phyloP scores from a whole-genome alignment of 2,329 filamentous ascomycete species.

The Bipolaris zeicola region DNA sequence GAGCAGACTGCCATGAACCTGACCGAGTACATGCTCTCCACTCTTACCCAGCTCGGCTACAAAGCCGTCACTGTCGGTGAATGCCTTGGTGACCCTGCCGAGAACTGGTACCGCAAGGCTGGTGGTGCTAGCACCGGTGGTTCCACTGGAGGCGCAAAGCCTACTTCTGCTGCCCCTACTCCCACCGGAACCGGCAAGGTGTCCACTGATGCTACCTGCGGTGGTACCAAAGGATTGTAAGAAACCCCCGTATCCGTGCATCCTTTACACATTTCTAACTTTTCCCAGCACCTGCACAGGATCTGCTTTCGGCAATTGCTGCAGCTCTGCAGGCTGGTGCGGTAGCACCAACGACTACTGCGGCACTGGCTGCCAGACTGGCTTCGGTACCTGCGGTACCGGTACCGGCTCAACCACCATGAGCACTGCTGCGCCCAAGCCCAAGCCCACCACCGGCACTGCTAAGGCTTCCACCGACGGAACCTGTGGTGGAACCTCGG shows the following conservation, averaged over 20 bases:
- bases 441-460: constrained; percentile 7
- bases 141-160: not conserved
- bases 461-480: constrained; percentile 30
- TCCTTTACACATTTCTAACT: constrained; percentile 3
- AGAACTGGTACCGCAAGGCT: constrained; percentile 57
- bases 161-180: constrained; percentile 11
- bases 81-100: constrained; percentile 52
- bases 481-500: constrained; percentile 26
- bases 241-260: not conserved
- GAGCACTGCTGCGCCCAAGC: constrained; percentile 7
- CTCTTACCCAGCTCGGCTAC: constrained; percentile 47
- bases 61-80: constrained; percentile 56
- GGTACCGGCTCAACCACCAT: constrained; percentile 7
- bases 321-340: constrained; percentile 47
- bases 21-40: constrained; percentile 53
- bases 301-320: constrained; percentile 53
- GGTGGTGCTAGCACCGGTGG: constrained; percentile 43
- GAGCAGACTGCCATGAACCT: constrained; percentile 53
- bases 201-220: constrained; percentile 52
- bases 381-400: constrained; percentile 34
- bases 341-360: constrained; percentile 33
- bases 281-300: constrained; percentile 48
- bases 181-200: constrained; percentile 36
- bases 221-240: constrained; percentile 44
- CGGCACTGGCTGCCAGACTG: constrained; percentile 37